Conservation (phyloP, 2,329 filamentous ascomycete genomes). For the Chaetomiaceae sp. region DNA sequence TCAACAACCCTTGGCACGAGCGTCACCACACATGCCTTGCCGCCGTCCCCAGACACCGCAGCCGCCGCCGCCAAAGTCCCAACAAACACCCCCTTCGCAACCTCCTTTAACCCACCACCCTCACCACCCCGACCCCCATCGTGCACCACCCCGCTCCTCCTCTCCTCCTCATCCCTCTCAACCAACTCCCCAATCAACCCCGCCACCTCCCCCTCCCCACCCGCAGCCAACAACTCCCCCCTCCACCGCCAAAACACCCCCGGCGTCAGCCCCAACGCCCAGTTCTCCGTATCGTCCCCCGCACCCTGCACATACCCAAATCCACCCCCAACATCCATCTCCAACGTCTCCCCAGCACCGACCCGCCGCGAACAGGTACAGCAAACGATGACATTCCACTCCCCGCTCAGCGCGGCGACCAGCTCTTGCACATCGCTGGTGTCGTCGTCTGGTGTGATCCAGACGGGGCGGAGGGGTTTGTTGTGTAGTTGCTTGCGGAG, state of each 20-base stretch:
- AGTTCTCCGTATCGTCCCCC: slow-evolving; percentile 91
- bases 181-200: slow-evolving; percentile 46
- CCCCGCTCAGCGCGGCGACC: slow-evolving; percentile 40
- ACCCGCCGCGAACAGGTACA: slow-evolving; percentile 78
- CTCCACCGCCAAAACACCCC: slow-evolving; percentile 72
- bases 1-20: slow-evolving; percentile 41
- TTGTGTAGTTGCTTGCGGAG: slow-evolving; percentile 50
- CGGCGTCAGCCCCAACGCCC: slow-evolving; percentile 77
- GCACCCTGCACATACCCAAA: slow-evolving; percentile 93
- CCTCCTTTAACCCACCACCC: slow-evolving; percentile 5
- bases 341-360: slow-evolving; percentile 51
- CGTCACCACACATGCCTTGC: slow-evolving; percentile 37
- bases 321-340: slow-evolving; percentile 52
- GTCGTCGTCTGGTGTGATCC: slow-evolving; percentile 60
- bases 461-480: slow-evolving; percentile 72
- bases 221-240: slow-evolving; percentile 53
- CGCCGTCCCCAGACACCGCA: not conserved
- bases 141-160: slow-evolving; percentile 11
- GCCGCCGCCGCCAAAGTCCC: slow-evolving; percentile 30
- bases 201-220: slow-evolving; percentile 60
- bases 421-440: slow-evolving; percentile 6
- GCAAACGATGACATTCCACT: slow-evolving; percentile 70
- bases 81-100: slow-evolving; percentile 32
- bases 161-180: slow-evolving; percentile 22
- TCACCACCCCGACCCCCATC: too few relatives aligned